Evolutionary conservation across 2,329 filamentous ascomycete genomes (phyloP).

Genomic region (Penicillium sp.): DNA sequence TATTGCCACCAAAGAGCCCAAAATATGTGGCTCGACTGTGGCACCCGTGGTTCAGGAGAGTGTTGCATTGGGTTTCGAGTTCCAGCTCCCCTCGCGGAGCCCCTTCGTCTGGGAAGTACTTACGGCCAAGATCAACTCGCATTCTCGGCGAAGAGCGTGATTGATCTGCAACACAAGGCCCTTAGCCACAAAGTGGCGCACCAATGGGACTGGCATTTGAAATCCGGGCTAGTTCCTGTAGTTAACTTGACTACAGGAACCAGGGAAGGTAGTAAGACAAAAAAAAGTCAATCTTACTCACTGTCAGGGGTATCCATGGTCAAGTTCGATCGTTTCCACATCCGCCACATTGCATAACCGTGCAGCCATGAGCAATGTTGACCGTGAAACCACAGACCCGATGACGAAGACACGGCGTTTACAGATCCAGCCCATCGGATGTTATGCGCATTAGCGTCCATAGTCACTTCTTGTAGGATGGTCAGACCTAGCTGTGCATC

Average conservation of each 20-base stretch:
- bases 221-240: background rate
- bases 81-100: constrained; percentile 21
- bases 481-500: background rate
- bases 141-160: constrained; percentile 12
- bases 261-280: background rate
- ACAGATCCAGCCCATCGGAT: background rate
- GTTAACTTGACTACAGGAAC: background rate
- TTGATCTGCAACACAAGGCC: constrained; percentile 9
- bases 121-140: constrained; percentile 11
- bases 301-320: background rate
- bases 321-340: constrained; percentile 1
- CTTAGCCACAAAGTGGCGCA: constrained; percentile 26
- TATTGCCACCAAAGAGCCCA: background rate
- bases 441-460: background rate
- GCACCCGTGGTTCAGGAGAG: background rate
- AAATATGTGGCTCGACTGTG: constrained; percentile 2
- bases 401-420: background rate
- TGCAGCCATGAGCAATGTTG: background rate
- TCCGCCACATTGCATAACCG: constrained; percentile 1
- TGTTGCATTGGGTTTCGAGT: constrained; percentile 1
- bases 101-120: background rate
- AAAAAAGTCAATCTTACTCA: background rate
- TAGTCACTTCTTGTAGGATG: background rate
- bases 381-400: background rate
- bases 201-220: background rate